A percentile compares a stretch with the other conserved stretches of the same genome.
Conservation (phyloP, 805 yeast species). For the Ogataea ganodermae region DNA sequence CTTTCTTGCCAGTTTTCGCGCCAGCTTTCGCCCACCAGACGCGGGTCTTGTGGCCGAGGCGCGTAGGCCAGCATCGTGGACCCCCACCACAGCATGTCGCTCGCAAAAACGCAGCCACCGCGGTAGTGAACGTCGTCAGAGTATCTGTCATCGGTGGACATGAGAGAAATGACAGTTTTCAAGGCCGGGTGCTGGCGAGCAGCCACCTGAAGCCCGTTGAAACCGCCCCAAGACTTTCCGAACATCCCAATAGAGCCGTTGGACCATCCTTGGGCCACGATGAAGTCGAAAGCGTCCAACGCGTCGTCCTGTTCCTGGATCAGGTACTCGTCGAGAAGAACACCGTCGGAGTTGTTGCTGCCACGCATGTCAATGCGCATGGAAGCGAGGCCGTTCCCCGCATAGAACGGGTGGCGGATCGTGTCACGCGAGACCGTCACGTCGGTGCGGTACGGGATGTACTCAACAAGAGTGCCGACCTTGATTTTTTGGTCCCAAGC, state of each 20-base stretch:
- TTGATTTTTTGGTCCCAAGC: slow-evolving; percentile 32
- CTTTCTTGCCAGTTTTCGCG: slow-evolving; percentile 43
- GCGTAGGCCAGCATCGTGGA: slow-evolving; percentile 47
- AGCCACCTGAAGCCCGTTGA: slow-evolving; percentile 48
- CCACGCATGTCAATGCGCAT: slow-evolving; percentile 51
- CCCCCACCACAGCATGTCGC: slow-evolving; percentile 54
- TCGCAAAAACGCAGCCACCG: slow-evolving; percentile 47
- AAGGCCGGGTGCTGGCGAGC: slow-evolving; percentile 49
- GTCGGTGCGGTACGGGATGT: slow-evolving; percentile 49
- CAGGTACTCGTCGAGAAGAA: slow-evolving; percentile 43
- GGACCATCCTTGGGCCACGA: slow-evolving; percentile 42
- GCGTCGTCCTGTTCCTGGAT: slow-evolving; percentile 47
- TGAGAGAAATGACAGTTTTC: slow-evolving; percentile 44
- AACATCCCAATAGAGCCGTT: slow-evolving; percentile 49
- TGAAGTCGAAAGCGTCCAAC: slow-evolving; percentile 46
- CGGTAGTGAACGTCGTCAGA: slow-evolving; percentile 52
- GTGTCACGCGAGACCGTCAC: slow-evolving; percentile 47
- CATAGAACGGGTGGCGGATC: slow-evolving; percentile 47
- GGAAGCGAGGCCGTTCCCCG: slow-evolving; percentile 48
- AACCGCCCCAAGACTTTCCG: slow-evolving; percentile 54
- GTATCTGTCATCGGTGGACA: slow-evolving; percentile 51
- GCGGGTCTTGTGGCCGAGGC: slow-evolving; percentile 49
- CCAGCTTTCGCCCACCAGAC: slow-evolving; percentile 42
- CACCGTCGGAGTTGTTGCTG: slow-evolving; percentile 44
- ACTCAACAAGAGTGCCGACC: slow-evolving; percentile 44